phyloP scores from a whole-genome alignment of 2,329 filamentous ascomycete genomes.

The Metarhizium brunneum region DNA sequence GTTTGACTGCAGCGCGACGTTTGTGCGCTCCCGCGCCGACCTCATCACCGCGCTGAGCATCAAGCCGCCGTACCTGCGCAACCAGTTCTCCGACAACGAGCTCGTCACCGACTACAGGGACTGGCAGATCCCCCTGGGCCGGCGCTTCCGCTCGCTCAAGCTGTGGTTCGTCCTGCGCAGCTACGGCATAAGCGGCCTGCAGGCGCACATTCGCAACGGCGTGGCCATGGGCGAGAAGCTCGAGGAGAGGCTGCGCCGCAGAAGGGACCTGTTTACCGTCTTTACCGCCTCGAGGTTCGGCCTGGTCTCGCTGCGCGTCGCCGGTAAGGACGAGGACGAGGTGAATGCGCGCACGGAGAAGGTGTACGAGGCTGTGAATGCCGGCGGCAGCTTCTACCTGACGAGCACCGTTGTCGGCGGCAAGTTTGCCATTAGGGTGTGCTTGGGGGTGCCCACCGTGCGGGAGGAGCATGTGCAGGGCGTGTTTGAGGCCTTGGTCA shows the following conservation, averaged over 20 bases:
- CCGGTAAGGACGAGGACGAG: conserved; percentile 34
- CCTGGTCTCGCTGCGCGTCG: conserved; percentile 64
- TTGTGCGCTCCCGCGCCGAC: conserved; percentile 63
- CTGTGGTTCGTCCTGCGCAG: conserved; percentile 89
- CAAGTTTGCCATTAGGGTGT: conserved; percentile 70
- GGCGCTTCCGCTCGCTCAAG: conserved; percentile 81
- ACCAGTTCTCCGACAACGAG: conserved; percentile 69
- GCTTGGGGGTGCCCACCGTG: conserved; percentile 58
- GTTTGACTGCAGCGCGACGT: conserved; percentile 79
- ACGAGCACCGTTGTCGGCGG: conserved; percentile 68
- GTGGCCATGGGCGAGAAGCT: conserved; percentile 64
- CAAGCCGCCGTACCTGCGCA: conserved; percentile 72
- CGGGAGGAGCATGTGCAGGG: conserved; percentile 64
- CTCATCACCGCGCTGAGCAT: conserved; percentile 74
- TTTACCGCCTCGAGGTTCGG: conserved; percentile 68
- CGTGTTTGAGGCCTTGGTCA: conserved; percentile 66
- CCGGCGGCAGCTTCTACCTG: conserved; percentile 68
- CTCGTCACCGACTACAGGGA: conserved; percentile 92
- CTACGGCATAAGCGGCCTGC: conserved; percentile 71
- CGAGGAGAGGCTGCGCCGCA: conserved; percentile 43
- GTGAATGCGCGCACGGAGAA: conserved; percentile 61
- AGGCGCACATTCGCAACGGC: conserved; percentile 61
- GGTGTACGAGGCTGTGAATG: conserved; percentile 68
- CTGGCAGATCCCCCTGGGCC: conserved; percentile 91
- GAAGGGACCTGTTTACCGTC: conserved; percentile 66